Evolutionary conservation across 2,329 filamentous ascomycete genomes (phyloP).

Genomic region (Sporothrix euskadiensis): DNA sequence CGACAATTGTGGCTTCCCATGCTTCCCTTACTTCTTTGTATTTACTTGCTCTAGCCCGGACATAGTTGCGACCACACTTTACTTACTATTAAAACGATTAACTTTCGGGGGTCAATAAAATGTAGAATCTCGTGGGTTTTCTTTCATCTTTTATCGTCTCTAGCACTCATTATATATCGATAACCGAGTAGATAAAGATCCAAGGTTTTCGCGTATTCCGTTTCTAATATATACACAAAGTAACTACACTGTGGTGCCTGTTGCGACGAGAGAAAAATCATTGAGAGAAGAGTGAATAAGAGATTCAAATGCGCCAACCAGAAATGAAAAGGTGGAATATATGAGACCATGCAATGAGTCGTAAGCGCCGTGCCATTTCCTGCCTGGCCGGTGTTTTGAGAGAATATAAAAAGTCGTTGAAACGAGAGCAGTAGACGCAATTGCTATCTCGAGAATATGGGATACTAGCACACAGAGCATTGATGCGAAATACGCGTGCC

Average conservation of each 20-base stretch:
- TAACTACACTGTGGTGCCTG: not conserved
- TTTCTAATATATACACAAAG: not conserved
- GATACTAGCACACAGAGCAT: not conserved
- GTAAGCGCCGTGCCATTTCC: not conserved
- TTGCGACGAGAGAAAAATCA: not conserved
- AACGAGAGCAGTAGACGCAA: not conserved
- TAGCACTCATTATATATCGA: not conserved
- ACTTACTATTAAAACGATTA: not conserved
- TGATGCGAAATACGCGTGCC: not conserved
- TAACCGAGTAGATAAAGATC: not conserved
- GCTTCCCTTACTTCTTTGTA: not conserved
- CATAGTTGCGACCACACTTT: not conserved
- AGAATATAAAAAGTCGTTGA: not conserved
- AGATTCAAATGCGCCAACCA: not conserved
- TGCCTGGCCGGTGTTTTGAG: not conserved
- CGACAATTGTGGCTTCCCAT: not conserved
- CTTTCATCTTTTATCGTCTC: not conserved
- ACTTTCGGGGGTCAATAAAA: not conserved
- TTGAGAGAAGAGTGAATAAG: slow-evolving; percentile 17
- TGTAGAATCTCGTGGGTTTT: not conserved
- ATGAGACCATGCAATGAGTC: not conserved
- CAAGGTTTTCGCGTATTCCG: not conserved
- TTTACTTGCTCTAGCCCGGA: slow-evolving; percentile 3
- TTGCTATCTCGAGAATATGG: not conserved
- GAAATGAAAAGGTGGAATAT: not conserved